A percentile compares a stretch with the other conserved stretches of the same genome.
Conservation (phyloP, 2,329 filamentous ascomycete genomes). For the Cladosporium velox region DNA sequence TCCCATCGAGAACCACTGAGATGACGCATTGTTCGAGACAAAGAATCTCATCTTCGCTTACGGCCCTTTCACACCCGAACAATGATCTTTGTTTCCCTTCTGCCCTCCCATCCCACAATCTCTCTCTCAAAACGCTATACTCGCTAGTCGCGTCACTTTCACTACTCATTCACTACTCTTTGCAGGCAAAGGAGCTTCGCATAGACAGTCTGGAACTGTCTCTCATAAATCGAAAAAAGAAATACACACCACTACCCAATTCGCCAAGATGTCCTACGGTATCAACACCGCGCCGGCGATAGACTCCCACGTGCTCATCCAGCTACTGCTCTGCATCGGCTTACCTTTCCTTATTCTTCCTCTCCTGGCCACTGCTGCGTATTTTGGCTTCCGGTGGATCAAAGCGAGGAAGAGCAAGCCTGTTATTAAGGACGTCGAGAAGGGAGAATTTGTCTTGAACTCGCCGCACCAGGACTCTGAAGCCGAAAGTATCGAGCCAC, state of each 20-base stretch:
- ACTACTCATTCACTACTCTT: background rate
- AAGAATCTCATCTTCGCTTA: background rate
- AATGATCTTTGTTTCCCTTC: background rate
- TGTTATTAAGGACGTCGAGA: background rate
- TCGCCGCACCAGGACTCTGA: too few relatives aligned
- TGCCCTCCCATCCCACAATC: background rate
- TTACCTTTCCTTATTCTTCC: slow-evolving; percentile 7
- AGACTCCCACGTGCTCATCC: background rate
- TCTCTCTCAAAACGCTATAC: background rate
- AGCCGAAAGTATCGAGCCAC: background rate
- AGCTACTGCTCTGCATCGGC: slow-evolving; percentile 9
- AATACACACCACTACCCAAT: background rate
- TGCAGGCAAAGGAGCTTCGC: background rate
- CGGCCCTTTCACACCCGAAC: background rate
- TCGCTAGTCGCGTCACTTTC: background rate
- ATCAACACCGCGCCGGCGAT: background rate
- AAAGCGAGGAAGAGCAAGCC: background rate
- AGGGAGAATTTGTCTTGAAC: background rate
- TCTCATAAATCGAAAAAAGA: background rate
- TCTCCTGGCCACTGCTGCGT: background rate
- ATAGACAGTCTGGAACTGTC: slow-evolving; percentile 6
- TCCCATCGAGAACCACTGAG: too few relatives aligned
- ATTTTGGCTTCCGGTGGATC: background rate
- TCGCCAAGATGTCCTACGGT: background rate
- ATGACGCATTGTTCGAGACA: background rate